Base-by-base conservation (phyloP, 148 eudicot genomes). In the Spergularia marina region DNA sequence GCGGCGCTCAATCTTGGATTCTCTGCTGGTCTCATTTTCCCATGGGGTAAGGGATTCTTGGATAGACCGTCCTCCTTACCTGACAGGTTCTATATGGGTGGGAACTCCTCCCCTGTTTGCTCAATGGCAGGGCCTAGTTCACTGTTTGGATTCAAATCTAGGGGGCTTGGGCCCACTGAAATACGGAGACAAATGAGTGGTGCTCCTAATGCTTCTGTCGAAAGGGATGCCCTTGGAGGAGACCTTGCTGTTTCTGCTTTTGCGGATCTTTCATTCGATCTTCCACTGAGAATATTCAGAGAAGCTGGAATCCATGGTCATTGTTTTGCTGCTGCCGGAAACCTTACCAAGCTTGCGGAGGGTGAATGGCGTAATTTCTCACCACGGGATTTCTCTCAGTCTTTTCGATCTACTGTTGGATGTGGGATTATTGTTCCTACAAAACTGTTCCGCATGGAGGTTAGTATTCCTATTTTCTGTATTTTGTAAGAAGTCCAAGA, bases 391-490 rank as follows among this genome's bases (percentile, higher is more conserved):
- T 90, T 90, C 81, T 70, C 81, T 21, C 87, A 89, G 58, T 88
- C 97, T 66, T 85, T 90, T 71, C 80, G 98, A 79, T 87, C 85
- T 80, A 84, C 89, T 70, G 91, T 81, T 36, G 97, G 98, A 77
- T 76, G 86, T 81, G 98, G 98, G 51, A 21, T 91, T 67, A 68
- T 94, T 78, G 78, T 91, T 72, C 98, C 98, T 5, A 90, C 97
- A 30, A 88, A 86, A 77, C 65, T 91, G n/a, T 90, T 94, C 77
- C 97, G 94, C 61, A 81, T 94, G 92, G 97, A 94, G 97, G 98
- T 91, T 44, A 88, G 85, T 79, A 30, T 30, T 30, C 49, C 11
- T 75, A n/a, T n/a, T n/a, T 41, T 47, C 67, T 23, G 4, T 54
- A 3, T 4, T 17, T 2, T 40, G 2, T 17, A 10, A 21, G 58